A percentile compares a stretch with the other conserved stretches of the same genome.
Conservation (phyloP, 345 rosid species). For the Schrenkiella parvula region DNA sequence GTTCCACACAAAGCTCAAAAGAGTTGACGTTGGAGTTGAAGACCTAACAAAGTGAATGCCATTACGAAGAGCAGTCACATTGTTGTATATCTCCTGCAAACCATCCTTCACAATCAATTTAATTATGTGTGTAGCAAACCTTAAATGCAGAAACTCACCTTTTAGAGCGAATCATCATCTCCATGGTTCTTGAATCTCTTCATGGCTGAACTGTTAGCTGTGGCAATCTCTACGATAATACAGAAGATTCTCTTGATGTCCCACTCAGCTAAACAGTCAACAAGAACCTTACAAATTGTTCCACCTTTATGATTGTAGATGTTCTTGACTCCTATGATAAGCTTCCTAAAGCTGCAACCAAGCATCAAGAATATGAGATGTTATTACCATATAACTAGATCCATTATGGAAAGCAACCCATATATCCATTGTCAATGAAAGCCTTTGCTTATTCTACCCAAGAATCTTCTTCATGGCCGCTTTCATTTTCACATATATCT, state of each 20-base stretch:
- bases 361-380: not conserved
- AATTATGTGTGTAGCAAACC: not conserved
- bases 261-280: not conserved
- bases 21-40: too few species aligned
- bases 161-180: not conserved
- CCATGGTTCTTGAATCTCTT: too few species aligned
- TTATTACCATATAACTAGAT: not conserved
- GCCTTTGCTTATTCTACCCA: not conserved
- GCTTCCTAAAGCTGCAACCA: not conserved
- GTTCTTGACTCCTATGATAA: not conserved
- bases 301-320: not conserved
- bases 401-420: not conserved
- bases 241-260: not conserved
- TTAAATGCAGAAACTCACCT: not conserved
- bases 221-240: not conserved
- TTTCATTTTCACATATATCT: not conserved
- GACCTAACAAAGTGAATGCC: too few species aligned
- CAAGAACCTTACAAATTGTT: not conserved
- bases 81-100: too few species aligned
- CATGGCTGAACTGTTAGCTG: not conserved
- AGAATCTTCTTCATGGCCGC: not conserved
- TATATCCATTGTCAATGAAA: not conserved
- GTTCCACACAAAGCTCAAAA: too few species aligned
- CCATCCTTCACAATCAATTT: too few species aligned
- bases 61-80: too few species aligned